Percentiles rank a stretch among this genome's conserved stretches.
Conservation (phyloP, 257 asterid species). For the Gardenia jasminoides region DNA sequence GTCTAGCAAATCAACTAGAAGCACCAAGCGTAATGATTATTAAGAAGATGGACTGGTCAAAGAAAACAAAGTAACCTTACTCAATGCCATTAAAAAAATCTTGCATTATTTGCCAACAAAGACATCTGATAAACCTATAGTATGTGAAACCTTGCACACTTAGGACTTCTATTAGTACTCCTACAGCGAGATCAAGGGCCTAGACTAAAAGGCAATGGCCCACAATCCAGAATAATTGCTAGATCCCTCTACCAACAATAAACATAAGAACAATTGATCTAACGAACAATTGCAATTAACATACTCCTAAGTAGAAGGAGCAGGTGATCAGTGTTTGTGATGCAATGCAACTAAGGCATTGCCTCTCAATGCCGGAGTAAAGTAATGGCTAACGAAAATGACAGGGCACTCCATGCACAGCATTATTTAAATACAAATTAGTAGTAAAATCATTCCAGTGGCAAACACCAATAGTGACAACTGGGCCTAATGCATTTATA, state of each 20-base stretch:
- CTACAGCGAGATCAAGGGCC: not conserved
- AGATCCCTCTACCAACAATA: not conserved
- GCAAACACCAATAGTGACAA: conserved; percentile 41
- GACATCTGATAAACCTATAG: not conserved
- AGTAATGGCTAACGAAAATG: conserved; percentile 36
- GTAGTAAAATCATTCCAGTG: conserved; percentile 36
- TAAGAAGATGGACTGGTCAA: not conserved
- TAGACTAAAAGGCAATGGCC: not conserved
- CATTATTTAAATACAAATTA: conserved; percentile 24
- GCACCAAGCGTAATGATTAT: not conserved
- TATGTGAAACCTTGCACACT: not conserved
- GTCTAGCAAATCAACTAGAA: conserved; percentile 1
- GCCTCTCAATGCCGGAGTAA: not conserved
- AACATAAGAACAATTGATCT: conserved; percentile 6
- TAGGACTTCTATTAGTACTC: not conserved
- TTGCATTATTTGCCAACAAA: not conserved
- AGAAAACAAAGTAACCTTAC: conserved; percentile 4
- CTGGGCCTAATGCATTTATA: conserved; percentile 24
- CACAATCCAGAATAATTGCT: not conserved
- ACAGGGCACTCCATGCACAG: conserved; percentile 44
- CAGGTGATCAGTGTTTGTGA: not conserved
- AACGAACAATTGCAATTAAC: not conserved
- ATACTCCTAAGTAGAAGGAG: not conserved
- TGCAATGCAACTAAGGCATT: not conserved
- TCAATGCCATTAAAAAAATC: not conserved